A percentile compares a stretch with the other conserved stretches of the same genome.
phyloP scores from a whole-genome alignment of 371 early-diverging fungal genomes.

The Haplosporangium sp. region DNA sequence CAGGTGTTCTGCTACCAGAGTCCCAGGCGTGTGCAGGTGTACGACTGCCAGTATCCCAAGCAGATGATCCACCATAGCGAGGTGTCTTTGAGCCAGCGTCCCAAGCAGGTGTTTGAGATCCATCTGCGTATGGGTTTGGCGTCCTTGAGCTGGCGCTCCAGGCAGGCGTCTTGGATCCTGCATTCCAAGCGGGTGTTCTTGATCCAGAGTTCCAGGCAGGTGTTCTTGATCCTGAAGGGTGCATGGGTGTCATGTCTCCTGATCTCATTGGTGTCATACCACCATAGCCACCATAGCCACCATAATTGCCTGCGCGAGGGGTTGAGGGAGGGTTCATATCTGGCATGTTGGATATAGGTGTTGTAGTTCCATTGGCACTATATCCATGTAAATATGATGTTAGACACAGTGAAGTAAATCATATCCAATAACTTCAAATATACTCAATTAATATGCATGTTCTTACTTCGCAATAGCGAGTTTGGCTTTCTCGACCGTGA shows the following conservation, averaged over 20 bases:
- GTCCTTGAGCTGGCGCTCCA: slow-evolving; percentile 76
- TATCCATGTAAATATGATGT: neutral
- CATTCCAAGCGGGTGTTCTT: slow-evolving; percentile 57
- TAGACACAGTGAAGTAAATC: neutral
- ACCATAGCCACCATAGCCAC: slow-evolving; percentile 53
- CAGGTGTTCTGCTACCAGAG: slow-evolving; percentile 74
- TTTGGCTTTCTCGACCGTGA: slow-evolving; percentile 83
- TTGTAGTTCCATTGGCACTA: slow-evolving; percentile 45
- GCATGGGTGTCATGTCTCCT: slow-evolving; percentile 70
- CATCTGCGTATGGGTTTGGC: slow-evolving; percentile 76
- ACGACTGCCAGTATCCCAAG: slow-evolving; percentile 58
- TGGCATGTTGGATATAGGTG: slow-evolving; percentile 47
- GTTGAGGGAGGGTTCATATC: slow-evolving; percentile 32
- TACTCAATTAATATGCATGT: neutral
- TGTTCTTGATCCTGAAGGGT: slow-evolving; percentile 72
- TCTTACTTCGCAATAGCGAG: slow-evolving; percentile 66
- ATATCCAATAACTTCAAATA: neutral
- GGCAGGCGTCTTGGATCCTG: slow-evolving; percentile 79
- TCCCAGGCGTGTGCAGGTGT: slow-evolving; percentile 66
- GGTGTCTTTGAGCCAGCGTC: slow-evolving; percentile 73
- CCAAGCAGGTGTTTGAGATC: slow-evolving; percentile 82
- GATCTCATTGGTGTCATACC: slow-evolving; percentile 53
- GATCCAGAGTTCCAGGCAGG: slow-evolving; percentile 84
- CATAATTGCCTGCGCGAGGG: slow-evolving; percentile 40
- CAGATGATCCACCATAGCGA: slow-evolving; percentile 57